Conservation (phyloP, 2,329 filamentous ascomycete genomes). For the Daldinia sp. region DNA sequence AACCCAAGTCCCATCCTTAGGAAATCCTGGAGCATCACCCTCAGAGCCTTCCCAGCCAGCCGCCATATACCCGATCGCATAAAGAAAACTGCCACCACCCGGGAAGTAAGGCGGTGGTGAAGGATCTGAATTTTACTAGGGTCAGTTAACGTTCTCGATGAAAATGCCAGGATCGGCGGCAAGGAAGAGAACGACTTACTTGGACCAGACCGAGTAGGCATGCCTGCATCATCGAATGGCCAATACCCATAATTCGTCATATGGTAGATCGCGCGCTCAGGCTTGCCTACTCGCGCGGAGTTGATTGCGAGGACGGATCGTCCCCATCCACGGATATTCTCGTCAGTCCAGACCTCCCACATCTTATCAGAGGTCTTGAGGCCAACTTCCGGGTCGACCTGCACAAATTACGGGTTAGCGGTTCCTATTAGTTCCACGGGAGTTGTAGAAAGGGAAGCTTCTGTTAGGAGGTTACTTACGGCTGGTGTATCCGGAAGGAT, state of each 20-base stretch:
- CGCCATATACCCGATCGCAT: constrained; percentile 56
- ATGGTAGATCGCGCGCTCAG: constrained; percentile 56
- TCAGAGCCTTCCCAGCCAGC: constrained; percentile 49
- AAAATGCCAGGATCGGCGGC: not conserved
- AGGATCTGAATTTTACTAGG: constrained; percentile 7
- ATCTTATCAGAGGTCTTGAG: constrained; percentile 56
- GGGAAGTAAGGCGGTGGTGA: constrained; percentile 53
- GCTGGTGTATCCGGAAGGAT: constrained; percentile 56
- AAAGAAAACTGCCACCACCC: constrained; percentile 54
- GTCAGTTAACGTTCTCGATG: not conserved
- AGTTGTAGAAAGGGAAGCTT: not conserved
- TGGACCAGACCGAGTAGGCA: constrained; percentile 19
- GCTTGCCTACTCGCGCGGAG: constrained; percentile 55
- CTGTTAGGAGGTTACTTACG: constrained; percentile 40
- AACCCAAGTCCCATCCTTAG: constrained; percentile 51
- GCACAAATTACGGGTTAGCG: not conserved
- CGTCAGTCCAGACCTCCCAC: constrained; percentile 56
- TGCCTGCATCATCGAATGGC: constrained; percentile 56
- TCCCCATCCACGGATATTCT: constrained; percentile 60
- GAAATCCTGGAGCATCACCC: constrained; percentile 52
- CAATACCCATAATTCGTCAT: constrained; percentile 57
- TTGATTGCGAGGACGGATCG: constrained; percentile 61
- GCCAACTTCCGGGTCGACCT: constrained; percentile 51
- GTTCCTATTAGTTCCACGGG: no score
- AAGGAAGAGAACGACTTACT: constrained; percentile 13